These are phyloP conservation scores for Arthrinium puccinioides DNA, from an alignment of 2,329 filamentous ascomycete species.

Conservation along the genomic window DNA sequence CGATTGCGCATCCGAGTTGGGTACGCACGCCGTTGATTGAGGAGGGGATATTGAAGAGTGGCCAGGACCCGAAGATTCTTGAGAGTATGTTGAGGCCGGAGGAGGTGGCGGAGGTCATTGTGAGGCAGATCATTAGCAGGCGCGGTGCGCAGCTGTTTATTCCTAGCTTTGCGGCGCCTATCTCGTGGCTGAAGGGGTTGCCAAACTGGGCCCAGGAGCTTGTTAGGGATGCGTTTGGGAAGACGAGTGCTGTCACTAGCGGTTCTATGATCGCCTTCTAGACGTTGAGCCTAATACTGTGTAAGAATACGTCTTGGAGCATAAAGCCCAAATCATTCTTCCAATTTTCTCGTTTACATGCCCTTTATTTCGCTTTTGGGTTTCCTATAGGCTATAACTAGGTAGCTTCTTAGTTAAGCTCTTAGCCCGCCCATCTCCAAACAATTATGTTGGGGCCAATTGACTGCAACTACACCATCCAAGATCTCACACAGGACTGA, in stretches of 20 bases:
- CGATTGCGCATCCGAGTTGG: slow-evolving; percentile 29
- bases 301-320: no score
- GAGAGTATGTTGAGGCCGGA: slow-evolving; percentile 27
- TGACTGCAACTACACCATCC: no score
- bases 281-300: no score
- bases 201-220: slow-evolving; percentile 29
- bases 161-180: slow-evolving; percentile 19
- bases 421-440: background rate
- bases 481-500: no score
- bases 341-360: no score
- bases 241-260: slow-evolving; percentile 1
- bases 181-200: slow-evolving; percentile 30
- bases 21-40: slow-evolving; percentile 40
- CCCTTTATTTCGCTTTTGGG: background rate
- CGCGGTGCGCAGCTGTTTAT: slow-evolving; percentile 41
- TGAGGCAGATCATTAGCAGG: slow-evolving; percentile 40
- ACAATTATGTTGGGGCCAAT: no score
- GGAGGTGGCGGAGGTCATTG: slow-evolving; percentile 37
- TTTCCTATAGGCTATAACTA: background rate
- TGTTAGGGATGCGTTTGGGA: slow-evolving; percentile 18
- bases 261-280: background rate
- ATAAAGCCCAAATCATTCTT: no score
- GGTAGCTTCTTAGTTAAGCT: background rate
- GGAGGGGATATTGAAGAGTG: slow-evolving; percentile 17
- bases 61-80: slow-evolving; percentile 10